Conservation (phyloP, 495 filamentous ascomycete genomes). For the Xylaria scruposa region DNA sequence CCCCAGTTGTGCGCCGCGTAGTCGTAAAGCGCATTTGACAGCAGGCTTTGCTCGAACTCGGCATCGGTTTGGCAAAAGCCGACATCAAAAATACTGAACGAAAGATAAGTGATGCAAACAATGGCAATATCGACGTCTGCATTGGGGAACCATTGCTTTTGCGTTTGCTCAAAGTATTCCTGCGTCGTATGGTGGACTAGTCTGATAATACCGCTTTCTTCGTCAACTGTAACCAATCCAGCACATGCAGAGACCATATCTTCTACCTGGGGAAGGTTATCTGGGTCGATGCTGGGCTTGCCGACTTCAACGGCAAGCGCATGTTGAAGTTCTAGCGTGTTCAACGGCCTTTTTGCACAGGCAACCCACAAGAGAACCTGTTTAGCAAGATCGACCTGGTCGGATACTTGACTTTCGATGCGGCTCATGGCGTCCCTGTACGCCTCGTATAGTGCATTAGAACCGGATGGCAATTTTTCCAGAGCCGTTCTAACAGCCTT, state of each 20-base stretch:
- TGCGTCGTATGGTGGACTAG: slow-evolving; percentile 17
- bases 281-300: slow-evolving; percentile 43
- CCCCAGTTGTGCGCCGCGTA: slow-evolving; percentile 57
- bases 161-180: slow-evolving; percentile 20
- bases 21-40: slow-evolving; percentile 43
- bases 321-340: slow-evolving; percentile 52
- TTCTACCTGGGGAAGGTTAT: slow-evolving; percentile 46
- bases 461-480: neutral
- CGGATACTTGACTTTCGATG: slow-evolving; percentile 47
- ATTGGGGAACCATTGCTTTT: neutral
- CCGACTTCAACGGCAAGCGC: slow-evolving; percentile 51
- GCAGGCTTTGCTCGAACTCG: slow-evolving; percentile 39
- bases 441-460: too few relatives aligned
- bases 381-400: slow-evolving; percentile 42
- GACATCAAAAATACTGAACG: neutral
- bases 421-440: too few relatives aligned
- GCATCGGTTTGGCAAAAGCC: slow-evolving; percentile 35
- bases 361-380: slow-evolving; percentile 55
- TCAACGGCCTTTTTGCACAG: slow-evolving; percentile 49
- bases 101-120: neutral
- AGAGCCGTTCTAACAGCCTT: slow-evolving; percentile 46
- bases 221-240: slow-evolving; percentile 59
- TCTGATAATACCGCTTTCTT: slow-evolving; percentile 45
- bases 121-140: neutral
- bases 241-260: slow-evolving; percentile 56